A percentile compares a stretch with the other conserved stretches of the same genome.
Evolutionary conservation across 306 rosid species (phyloP).

Genomic region (Arachis hypogaea): DNA sequence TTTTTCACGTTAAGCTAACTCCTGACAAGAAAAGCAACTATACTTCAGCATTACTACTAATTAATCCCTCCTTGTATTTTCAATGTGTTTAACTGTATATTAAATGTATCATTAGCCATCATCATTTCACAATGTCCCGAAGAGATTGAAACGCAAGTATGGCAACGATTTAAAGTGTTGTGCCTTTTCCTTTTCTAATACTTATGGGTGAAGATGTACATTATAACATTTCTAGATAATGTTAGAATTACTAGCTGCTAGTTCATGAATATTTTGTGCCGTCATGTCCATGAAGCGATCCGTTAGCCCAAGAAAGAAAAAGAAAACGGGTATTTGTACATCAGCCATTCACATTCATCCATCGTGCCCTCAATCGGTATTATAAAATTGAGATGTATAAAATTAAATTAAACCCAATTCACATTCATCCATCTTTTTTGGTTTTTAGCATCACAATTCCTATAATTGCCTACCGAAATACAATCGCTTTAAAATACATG

Average conservation of each 20-base stretch:
- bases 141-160: slow-evolving; percentile 22
- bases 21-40: slow-evolving; percentile 24
- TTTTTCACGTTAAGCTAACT: slow-evolving; percentile 24
- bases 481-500: too few species aligned
- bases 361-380: too few species aligned
- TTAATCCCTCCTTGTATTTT: slow-evolving; percentile 19
- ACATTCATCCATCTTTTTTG: too few species aligned
- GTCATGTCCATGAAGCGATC: slow-evolving; percentile 21
- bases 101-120: slow-evolving; percentile 23
- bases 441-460: too few species aligned
- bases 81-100: slow-evolving; percentile 33
- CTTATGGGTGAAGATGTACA: slow-evolving; percentile 38
- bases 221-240: slow-evolving; percentile 26
- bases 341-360: background rate
- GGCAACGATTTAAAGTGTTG: slow-evolving; percentile 13
- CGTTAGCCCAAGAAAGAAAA: slow-evolving; percentile 8
- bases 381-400: too few species aligned
- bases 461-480: too few species aligned
- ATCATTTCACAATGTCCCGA: slow-evolving; percentile 10
- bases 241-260: slow-evolving; percentile 12
- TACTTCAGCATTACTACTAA: slow-evolving; percentile 14
- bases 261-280: slow-evolving; percentile 11
- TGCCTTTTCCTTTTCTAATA: slow-evolving; percentile 15
- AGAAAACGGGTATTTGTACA: background rate
- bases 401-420: too few species aligned